Evolutionary conservation across 441 rosid species (phyloP), one percentile per base, ranked within the genome.

Genomic region (Bruguiera hainesii): DNA sequence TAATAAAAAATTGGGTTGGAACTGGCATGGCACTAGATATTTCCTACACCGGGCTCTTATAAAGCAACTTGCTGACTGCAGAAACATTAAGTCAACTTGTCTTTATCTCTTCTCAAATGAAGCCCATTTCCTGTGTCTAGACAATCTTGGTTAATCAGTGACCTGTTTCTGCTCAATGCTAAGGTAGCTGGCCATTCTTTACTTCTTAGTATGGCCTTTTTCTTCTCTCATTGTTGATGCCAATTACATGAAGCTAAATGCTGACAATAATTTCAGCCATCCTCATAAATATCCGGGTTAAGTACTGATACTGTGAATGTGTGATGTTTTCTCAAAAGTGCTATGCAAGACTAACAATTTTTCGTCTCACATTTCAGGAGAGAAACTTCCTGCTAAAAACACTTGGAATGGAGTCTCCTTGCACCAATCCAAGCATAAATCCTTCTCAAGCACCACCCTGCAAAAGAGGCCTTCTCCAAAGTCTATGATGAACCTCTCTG

Each of bases 391-490:
- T 95, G 61, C 82, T 95, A 71, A 91, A 89, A 78, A 91, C 99
- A 73, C 98, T 95, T 6, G 98, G 97, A 78, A 83, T 83, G 30
- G 99, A 91, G 69, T 95, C 98, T 57, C 88, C 97, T 62, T 77
- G 78, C 39, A 79, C 85, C 55, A 79, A 71, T 73, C 84, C 85
- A 63, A 80, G 74, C 80, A 76, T 76, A 69, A 87, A 77, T 79
- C 82, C 85, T 76, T 76, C 84, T 60, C 90, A 86, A 72, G 92
- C 96, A 73, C 99, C 97, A 37, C 85, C 90, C 73, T 95, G 99
- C 95, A 91, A 85, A 90, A 82, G 99, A 78, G 94, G 89, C 80
- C 98, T 94, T 74, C 96, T 94, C 46, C 93, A 88, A 68, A 91
- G 97, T 77, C 84, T 94, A 77, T 94, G 67, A 85, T 62, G 67